Evolutionary conservation across 2,329 filamentous ascomycete species (phyloP), one percentile per base, ranked within the genome.

Genomic region (Ophiostoma australiae): DNA sequence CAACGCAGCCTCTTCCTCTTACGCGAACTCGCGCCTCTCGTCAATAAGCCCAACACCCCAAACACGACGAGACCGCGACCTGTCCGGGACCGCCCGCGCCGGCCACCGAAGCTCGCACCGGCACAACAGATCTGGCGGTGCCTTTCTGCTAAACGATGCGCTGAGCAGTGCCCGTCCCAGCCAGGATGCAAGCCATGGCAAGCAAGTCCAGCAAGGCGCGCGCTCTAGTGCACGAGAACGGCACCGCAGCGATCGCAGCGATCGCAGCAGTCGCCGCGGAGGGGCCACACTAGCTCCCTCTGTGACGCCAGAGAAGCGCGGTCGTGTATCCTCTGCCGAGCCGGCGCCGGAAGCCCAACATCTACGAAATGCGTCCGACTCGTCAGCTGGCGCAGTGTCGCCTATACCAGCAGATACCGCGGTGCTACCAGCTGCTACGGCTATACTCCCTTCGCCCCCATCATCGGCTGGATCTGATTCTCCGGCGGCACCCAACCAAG

Each of bases 81-180:
- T 20, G 35, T 7, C 63, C 20, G 35, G 63, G 35, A 10, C 39
- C 11, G 27, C 17, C 58, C 17, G 66, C 15, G 44, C 33, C 3
- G 37, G 39, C 66, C 70, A 70, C 55, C 70, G 68, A 17, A 61
- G 68, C 11, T 31, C 68, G 15, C 72, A 73, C 58, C 70, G 70
- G 13, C 70, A 71, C 35, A 78, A 80, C 39, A 81, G 83, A 20
- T 79, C 83, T 6, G 82, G 80, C 73, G 83, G 84, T 67, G 83
- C 82, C 8, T 87, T 87, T 74, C 80, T 87, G 69, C 80, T 87
- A 17, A 78, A 82, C 39, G 84, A 85, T 73, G 76, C 80, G 2
- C 76, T 84, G 27, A 71, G 76, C 39, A 76, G 77, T 65, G 77
- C 77, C 7, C 31, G 44, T 44, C 13, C 68, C 11, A 10, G 23